These are phyloP conservation scores for Yamadazyma diddensiae DNA, from an alignment of 1,139 yeast genomes.

Conservation along the genomic window DNA sequence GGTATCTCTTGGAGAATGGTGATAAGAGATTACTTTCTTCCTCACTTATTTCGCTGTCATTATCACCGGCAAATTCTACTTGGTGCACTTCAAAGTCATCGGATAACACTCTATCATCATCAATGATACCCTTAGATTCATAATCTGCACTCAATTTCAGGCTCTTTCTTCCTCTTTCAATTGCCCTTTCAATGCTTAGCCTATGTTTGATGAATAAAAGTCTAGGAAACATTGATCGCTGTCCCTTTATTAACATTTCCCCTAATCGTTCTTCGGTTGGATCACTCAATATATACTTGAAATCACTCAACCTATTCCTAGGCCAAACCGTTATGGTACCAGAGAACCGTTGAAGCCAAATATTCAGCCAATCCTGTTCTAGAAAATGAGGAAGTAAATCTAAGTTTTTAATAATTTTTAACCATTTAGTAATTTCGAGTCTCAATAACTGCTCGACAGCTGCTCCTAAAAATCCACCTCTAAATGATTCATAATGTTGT, in stretches of 20 bases:
- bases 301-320: constrained; percentile 55
- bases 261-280: constrained; percentile 59
- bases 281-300: constrained; percentile 64
- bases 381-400: constrained; percentile 66
- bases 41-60: constrained; percentile 18
- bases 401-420: constrained; percentile 60
- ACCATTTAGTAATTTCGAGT: constrained; percentile 73
- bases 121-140: constrained; percentile 3
- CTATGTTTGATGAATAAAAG: constrained; percentile 63
- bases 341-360: constrained; percentile 71
- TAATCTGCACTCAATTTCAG: constrained; percentile 19
- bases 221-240: constrained; percentile 64
- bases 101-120: background rate
- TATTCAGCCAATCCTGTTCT: constrained; percentile 79
- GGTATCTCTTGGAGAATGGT: constrained; percentile 11
- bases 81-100: constrained; percentile 5
- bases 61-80: constrained; percentile 16
- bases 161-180: constrained; percentile 46
- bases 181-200: constrained; percentile 59
- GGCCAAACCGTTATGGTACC: constrained; percentile 83
- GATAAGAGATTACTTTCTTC: constrained; percentile 13
- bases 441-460: constrained; percentile 70
- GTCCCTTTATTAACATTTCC: constrained; percentile 61
- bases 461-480: constrained; percentile 78
- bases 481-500: constrained; percentile 42